phyloP scores from a whole-genome alignment of 2,329 filamentous ascomycete species.

The Ophiocordyceps unilateralis region DNA sequence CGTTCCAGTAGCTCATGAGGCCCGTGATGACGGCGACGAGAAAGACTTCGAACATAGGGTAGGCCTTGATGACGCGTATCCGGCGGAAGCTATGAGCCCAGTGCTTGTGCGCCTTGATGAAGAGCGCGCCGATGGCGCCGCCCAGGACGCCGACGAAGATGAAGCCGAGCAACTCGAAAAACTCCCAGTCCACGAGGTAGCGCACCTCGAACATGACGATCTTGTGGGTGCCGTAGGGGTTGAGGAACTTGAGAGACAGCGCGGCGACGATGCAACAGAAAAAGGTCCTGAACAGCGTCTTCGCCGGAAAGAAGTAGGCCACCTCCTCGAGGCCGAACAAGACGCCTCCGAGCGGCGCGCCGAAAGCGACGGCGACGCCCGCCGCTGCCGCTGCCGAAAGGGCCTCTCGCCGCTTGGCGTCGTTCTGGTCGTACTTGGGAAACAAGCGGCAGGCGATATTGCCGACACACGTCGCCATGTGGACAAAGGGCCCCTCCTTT shows the following conservation, averaged over 20 bases:
- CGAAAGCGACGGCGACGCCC: constrained; percentile 87
- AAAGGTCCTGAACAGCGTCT: constrained; percentile 92
- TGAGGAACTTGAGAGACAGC: constrained; percentile 80
- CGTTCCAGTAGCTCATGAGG: constrained; percentile 82
- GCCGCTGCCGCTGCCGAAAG: constrained; percentile 85
- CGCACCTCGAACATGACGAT: constrained; percentile 93
- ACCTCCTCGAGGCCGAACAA: constrained; percentile 92
- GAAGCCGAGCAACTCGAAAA: constrained; percentile 78
- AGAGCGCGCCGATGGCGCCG: constrained; percentile 70
- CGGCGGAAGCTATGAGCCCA: constrained; percentile 86
- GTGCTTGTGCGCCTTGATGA: constrained; percentile 84
- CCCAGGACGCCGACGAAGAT: constrained; percentile 74
- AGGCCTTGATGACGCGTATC: constrained; percentile 61
- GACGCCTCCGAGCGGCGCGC: constrained; percentile 72
- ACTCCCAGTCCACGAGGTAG: constrained; percentile 80
- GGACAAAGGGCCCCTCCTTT: constrained; percentile 93
- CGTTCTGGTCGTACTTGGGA: constrained; percentile 81
- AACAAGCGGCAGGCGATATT: constrained; percentile 95
- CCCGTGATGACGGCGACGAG: constrained; percentile 77
- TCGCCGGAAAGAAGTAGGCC: constrained; percentile 91
- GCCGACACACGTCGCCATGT: constrained; percentile 86
- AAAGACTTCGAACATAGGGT: constrained; percentile 73
- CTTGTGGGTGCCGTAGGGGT: constrained; percentile 90
- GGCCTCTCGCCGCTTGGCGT: constrained; percentile 83
- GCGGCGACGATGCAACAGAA: constrained; percentile 95